phyloP scores from a whole-genome alignment of 139 green algal species.

The Tetraselmis striata region DNA sequence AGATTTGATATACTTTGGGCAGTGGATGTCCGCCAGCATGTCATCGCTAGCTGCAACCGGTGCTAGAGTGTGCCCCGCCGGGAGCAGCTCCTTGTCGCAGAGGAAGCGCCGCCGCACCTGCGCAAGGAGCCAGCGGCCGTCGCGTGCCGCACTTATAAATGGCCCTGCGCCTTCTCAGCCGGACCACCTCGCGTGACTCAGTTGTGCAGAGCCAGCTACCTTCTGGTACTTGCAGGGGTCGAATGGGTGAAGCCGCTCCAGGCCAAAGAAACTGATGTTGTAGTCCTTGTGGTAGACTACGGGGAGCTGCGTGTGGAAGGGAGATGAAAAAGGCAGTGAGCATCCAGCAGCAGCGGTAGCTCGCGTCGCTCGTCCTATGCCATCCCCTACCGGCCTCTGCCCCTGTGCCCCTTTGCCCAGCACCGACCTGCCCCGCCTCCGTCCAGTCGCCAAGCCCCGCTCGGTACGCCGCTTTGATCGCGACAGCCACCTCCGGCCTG shows the following conservation, averaged over 20 bases:
- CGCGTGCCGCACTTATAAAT: background rate
- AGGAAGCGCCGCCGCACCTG: background rate
- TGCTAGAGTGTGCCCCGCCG: conserved; percentile 17
- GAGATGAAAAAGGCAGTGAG: background rate
- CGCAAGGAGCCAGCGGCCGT: background rate
- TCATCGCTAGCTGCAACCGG: conserved; percentile 22
- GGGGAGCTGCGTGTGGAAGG: conserved; percentile 19
- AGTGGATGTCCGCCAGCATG: conserved; percentile 46
- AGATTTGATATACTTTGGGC: conserved; percentile 40
- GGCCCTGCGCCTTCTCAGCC: no score
- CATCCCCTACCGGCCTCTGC: no score
- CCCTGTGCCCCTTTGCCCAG: no score
- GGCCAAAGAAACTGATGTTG: conserved; percentile 67
- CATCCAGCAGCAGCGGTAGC: background rate
- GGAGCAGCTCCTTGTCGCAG: background rate
- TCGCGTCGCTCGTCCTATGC: no score
- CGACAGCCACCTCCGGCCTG: conserved; percentile 3
- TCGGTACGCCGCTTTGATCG: background rate
- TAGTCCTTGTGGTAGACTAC: conserved; percentile 49
- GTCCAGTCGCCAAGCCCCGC: conserved; percentile 26
- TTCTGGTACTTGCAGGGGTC: conserved; percentile 66
- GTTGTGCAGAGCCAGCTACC: no score
- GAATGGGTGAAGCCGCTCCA: conserved; percentile 77
- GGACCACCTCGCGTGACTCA: no score
- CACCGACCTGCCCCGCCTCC: background rate